Base-by-base conservation (phyloP, 2,329 filamentous ascomycete genomes). In the Alternaria atra region DNA sequence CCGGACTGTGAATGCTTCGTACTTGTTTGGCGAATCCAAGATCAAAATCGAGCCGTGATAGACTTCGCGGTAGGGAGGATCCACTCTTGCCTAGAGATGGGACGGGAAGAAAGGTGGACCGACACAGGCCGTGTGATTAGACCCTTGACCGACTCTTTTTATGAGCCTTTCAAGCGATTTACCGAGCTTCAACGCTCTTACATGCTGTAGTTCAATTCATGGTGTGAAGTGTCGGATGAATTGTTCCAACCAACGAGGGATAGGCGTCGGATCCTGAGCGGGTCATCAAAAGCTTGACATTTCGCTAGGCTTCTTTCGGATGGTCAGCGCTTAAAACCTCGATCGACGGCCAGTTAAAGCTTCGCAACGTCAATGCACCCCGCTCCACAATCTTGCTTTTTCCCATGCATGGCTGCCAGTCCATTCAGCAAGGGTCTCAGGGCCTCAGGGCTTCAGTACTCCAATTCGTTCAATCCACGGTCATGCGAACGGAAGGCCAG, bases 401-500 rank as follows among this genome's bases (percentile, higher is more conserved):
- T 67, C 66, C 68, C 69, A 67, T 73, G 72, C 74, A 65, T 73
- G 39, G 52, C 69, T 77, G 73, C 73, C 70, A 56, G 69, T 65
- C 66, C 61, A 60, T 44, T 51, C 56, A 64, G 54, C 61, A 55
- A 58, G 63, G 68, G 55, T 25, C 46, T 50, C 30, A 34, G 32
- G 46, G 46, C 62, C 60, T 65, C 62, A 58, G 52, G 29, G 52
- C 39, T 52, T 54, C 57, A 51, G 40, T 55, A 42, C 52, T 68
- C 68, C 55, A 63, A 77, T 78, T 78, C 71, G 75, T 65, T 65
- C 60, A 57, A 34, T 34, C n/a, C 7, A 32, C 55, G 69, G 65
- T 77, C 72, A 77, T 78, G 76, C 76, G 75, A 78, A 77, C 75
- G 57, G 62, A 71, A 61, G 58, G 37, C 37, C 63, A 61, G 64